A percentile compares a stretch with the other conserved stretches of the same genome.
phyloP scores from a whole-genome alignment of 140 eudicot species.

The Artemisia princeps region DNA sequence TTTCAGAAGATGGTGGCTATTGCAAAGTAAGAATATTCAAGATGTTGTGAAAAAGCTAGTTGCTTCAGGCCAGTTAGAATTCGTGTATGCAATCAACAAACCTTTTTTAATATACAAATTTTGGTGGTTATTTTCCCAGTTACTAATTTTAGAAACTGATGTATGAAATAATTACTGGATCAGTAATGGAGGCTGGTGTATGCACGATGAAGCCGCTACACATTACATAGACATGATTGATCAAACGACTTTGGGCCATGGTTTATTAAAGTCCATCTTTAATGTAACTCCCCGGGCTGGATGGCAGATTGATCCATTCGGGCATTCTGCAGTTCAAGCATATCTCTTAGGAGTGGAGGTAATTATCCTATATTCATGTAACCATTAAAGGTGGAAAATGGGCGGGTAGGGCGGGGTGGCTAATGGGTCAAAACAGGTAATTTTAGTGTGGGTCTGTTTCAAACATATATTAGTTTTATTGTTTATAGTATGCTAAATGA shows the following conservation, averaged over 20 bases:
- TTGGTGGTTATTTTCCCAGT: conserved; percentile 3
- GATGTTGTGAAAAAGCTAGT: conserved; percentile 61
- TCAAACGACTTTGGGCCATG: conserved; percentile 87
- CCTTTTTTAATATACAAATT: not conserved
- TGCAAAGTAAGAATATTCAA: conserved; percentile 45
- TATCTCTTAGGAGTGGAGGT: conserved; percentile 92
- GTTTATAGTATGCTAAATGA: not conserved
- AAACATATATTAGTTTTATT: too few relatives aligned
- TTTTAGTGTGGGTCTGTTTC: not conserved
- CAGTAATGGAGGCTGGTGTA: conserved; percentile 99
- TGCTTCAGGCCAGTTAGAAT: conserved; percentile 76
- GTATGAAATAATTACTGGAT: conserved; percentile 14
- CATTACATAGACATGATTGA: conserved; percentile 98
- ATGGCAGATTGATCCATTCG: conserved; percentile 99
- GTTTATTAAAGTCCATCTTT: conserved; percentile 47
- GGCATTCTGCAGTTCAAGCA: conserved; percentile 94
- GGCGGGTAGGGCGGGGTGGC: not conserved
- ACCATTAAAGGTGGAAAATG: not conserved
- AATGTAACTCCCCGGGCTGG: conserved; percentile 84
- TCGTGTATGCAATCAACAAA: conserved; percentile 47
- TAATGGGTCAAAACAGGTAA: not conserved
- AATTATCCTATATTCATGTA: conserved; percentile 2
- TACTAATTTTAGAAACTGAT: conserved; percentile 7
- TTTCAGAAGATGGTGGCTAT: conserved; percentile 83
- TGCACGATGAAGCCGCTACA: conserved; percentile 93